Evolutionary conservation across 805 yeast species (phyloP).

Genomic region (Candida rishiriensis): DNA sequence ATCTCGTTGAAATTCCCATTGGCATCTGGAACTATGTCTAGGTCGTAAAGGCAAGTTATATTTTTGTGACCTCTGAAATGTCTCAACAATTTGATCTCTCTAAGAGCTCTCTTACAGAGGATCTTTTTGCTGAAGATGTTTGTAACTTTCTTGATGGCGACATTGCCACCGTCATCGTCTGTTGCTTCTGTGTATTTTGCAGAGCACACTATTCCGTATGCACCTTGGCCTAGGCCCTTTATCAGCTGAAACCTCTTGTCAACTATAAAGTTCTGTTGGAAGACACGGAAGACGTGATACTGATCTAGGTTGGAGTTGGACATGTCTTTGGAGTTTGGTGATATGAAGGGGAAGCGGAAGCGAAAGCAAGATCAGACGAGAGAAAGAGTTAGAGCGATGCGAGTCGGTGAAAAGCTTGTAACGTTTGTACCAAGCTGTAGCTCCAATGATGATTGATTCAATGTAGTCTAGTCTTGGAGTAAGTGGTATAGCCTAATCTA

Average conservation of each 20-base stretch:
- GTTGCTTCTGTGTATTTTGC: constrained; percentile 74
- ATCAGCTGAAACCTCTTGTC: constrained; percentile 85
- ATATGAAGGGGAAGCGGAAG: too few relatives aligned
- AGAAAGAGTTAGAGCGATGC: too few relatives aligned
- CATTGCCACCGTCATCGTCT: constrained; percentile 70
- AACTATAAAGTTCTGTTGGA: constrained; percentile 88
- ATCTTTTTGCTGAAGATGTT: constrained; percentile 90
- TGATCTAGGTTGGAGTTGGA: constrained; percentile 16
- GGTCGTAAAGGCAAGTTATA: constrained; percentile 90
- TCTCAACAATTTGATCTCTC: constrained; percentile 84
- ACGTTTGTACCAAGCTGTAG: too few relatives aligned
- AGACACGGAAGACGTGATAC: constrained; percentile 44
- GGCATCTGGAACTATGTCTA: constrained; percentile 79
- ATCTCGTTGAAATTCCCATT: constrained; percentile 79
- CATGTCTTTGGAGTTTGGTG: constrained; percentile 1
- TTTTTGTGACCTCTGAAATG: constrained; percentile 96
- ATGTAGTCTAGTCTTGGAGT: too few relatives aligned
- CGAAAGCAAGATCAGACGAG: too few relatives aligned
- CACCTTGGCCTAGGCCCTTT: constrained; percentile 95
- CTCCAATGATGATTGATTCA: too few relatives aligned
- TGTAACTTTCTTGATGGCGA: constrained; percentile 94
- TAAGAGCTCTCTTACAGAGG: constrained; percentile 82
- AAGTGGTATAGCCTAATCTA: too few relatives aligned
- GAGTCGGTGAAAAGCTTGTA: too few relatives aligned
- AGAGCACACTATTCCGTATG: constrained; percentile 94